Evolutionary conservation across 2,329 filamentous ascomycete species (phyloP).

Genomic region (Cytospora chrysosperma): DNA sequence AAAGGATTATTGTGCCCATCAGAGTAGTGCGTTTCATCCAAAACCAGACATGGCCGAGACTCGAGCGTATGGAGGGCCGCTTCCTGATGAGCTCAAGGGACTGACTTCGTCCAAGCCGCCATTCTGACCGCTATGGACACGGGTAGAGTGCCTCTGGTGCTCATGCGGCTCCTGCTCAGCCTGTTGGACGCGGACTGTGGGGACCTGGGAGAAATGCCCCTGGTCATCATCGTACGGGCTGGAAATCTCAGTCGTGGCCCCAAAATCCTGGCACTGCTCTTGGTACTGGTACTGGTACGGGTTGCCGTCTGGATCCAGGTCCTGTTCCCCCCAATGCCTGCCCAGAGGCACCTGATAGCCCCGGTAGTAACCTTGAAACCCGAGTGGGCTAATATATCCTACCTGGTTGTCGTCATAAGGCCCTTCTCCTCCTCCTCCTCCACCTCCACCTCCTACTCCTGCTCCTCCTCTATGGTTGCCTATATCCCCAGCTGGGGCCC

Average conservation of each 20-base stretch:
- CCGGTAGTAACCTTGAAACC: not conserved
- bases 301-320: not conserved
- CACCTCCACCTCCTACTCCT: too few relatives aligned
- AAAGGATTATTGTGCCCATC: not conserved
- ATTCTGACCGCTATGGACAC: not conserved
- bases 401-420: not conserved
- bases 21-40: slow-evolving; percentile 3
- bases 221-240: slow-evolving; percentile 1
- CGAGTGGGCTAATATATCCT: not conserved
- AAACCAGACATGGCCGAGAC: slow-evolving; percentile 19
- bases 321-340: not conserved
- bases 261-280: not conserved
- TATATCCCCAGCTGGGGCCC: not conserved
- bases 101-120: slow-evolving; percentile 16
- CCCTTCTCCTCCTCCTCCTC: not conserved
- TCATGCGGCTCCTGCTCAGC: not conserved
- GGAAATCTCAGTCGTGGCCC: not conserved
- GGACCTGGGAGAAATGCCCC: not conserved
- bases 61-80: slow-evolving; percentile 12
- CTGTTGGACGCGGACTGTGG: not conserved
- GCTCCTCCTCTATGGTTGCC: too few relatives aligned
- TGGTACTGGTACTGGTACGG: not conserved
- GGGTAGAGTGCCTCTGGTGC: not conserved
- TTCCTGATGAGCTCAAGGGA: slow-evolving; percentile 22
- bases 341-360: not conserved